Conservation (phyloP, 768 basidiomycete species). For the Tylopilus vinaceipallidus region DNA sequence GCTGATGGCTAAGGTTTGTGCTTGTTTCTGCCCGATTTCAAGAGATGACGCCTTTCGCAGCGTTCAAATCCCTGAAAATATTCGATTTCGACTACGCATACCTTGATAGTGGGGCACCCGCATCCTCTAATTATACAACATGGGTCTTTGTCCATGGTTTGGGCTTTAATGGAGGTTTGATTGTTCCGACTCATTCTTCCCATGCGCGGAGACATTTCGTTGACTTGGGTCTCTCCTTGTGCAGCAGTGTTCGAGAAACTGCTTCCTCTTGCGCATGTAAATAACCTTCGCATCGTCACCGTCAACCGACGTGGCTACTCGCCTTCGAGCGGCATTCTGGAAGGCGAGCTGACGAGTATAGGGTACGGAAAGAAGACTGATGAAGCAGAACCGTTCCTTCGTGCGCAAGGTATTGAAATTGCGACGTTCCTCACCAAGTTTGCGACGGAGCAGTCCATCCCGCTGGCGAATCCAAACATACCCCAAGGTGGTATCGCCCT, state of each 20-base stretch:
- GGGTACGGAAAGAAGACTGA: conserved; percentile 15
- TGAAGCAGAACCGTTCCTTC: conserved; percentile 14
- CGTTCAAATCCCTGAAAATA: conserved; percentile 12
- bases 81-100: conserved; percentile 19
- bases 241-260: conserved; percentile 17
- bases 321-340: conserved; percentile 25
- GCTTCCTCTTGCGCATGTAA: conserved; percentile 19
- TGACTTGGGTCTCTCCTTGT: not conserved
- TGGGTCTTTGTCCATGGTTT: conserved; percentile 22
- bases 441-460: conserved; percentile 15
- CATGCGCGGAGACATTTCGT: not conserved
- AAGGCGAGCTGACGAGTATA: conserved; percentile 9
- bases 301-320: conserved; percentile 27
- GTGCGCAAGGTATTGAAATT: conserved; percentile 17
- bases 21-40: no score
- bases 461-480: conserved; percentile 1
- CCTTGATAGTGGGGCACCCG: conserved; percentile 20
- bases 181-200: not conserved
- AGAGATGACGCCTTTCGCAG: conserved; percentile 3
- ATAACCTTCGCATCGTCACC: conserved; percentile 23
- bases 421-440: conserved; percentile 18
- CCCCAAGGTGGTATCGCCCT: conserved; percentile 13
- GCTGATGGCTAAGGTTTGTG: no score
- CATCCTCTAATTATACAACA: conserved; percentile 18
- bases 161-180: conserved; percentile 21